These are phyloP conservation scores for Ceratobasidium sp. DNA, from an alignment of 1,284 basidiomycete species.

Conservation along the genomic window DNA sequence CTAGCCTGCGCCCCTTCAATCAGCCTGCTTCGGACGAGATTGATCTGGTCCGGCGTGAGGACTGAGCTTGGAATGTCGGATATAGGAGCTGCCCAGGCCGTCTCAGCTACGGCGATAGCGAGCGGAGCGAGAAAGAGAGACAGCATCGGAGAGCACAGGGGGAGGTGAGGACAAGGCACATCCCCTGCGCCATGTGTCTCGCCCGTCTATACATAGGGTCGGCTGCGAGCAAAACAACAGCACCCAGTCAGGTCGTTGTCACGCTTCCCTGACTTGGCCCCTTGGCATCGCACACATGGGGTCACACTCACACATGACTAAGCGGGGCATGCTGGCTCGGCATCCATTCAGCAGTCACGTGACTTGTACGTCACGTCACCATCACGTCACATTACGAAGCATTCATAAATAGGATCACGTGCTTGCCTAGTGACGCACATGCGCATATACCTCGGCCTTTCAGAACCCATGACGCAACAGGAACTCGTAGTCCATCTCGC, in stretches of 20 bases:
- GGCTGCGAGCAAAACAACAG: constrained; percentile 3
- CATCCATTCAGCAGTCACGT: not conserved
- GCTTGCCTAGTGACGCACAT: not conserved
- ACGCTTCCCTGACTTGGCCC: constrained; percentile 14
- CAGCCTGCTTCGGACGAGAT: constrained; percentile 27
- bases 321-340: not conserved
- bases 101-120: not conserved
- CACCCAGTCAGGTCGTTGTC: constrained; percentile 1
- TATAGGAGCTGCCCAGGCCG: constrained; percentile 11
- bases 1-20: constrained; percentile 23
- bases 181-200: not conserved
- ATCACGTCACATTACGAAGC: not conserved
- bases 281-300: not conserved
- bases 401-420: too few relatives aligned
- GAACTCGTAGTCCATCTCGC: not conserved
- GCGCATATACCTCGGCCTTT: not conserved
- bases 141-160: not conserved
- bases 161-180: not conserved
- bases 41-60: constrained; percentile 4
- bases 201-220: constrained; percentile 19
- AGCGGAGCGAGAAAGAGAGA: not conserved
- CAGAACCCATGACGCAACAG: not conserved
- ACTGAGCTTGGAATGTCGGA: constrained; percentile 16
- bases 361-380: not conserved
- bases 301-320: not conserved